These are phyloP conservation scores for Colletotrichum sp. DNA, from an alignment of 2,329 filamentous ascomycete species.

Conservation along the genomic window DNA sequence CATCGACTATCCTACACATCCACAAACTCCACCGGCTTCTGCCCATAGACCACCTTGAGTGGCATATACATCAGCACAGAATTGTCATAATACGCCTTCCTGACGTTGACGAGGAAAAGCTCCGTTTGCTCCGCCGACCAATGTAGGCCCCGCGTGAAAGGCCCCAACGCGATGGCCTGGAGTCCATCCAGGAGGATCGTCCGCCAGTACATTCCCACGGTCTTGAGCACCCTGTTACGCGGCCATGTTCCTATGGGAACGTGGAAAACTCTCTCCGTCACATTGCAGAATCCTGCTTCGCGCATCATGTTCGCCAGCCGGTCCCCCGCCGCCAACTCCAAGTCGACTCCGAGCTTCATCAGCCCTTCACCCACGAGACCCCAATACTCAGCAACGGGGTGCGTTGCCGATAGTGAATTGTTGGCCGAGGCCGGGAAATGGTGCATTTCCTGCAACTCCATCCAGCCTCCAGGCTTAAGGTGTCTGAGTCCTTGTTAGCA, in stretches of 20 bases:
- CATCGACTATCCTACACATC: background rate
- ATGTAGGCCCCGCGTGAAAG: conserved; percentile 53
- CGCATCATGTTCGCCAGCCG: conserved; percentile 50
- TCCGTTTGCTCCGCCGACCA: conserved; percentile 56
- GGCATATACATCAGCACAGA: conserved; percentile 58
- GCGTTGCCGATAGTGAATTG: conserved; percentile 39
- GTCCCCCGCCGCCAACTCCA: conserved; percentile 46
- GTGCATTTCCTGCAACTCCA: conserved; percentile 60
- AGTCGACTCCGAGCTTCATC: conserved; percentile 48
- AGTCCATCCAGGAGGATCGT: conserved; percentile 55
- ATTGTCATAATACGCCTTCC: conserved; percentile 53
- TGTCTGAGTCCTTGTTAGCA: conserved; percentile 37
- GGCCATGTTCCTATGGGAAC: conserved; percentile 62
- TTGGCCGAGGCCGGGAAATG: conserved; percentile 52
- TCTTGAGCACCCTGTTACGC: conserved; percentile 54
- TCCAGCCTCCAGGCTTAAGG: conserved; percentile 59
- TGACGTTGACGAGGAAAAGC: conserved; percentile 51
- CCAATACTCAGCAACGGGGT: conserved; percentile 54
- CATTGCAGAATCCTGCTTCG: conserved; percentile 56
- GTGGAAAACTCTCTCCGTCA: conserved; percentile 54
- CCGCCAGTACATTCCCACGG: conserved; percentile 57
- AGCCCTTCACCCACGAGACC: conserved; percentile 49
- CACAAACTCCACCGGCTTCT: conserved; percentile 40
- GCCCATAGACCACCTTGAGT: conserved; percentile 58
- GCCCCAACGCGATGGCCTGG: conserved; percentile 56